Base-by-base conservation (phyloP, 2,329 filamentous ascomycete genomes). In the Aureobasidium namibiae region DNA sequence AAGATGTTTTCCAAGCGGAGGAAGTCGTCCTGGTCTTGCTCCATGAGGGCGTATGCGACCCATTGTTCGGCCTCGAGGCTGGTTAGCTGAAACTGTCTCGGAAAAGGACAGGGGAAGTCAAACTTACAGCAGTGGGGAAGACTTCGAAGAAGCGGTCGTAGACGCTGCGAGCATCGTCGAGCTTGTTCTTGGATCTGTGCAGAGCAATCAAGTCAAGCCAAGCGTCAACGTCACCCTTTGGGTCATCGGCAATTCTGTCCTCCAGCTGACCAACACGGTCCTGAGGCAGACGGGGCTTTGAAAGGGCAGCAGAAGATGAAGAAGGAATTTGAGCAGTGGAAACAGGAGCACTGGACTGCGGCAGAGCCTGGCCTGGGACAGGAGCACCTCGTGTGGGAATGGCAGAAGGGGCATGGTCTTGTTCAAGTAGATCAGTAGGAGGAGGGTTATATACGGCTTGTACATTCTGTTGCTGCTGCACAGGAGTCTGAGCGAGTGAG, bases 121-220 rank as follows among this genome's bases (percentile, higher is more conserved):
- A 58, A 84, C 92, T 82, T 84, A 97, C 94, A 66, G 91, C 87
- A 70, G 90, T 86, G 3, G 94, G 95, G 67, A 97, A 97, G 26
- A 92, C 79, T 64, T 88, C 83, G 65, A 97, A 80, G 72, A 97
- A 96, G 38, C 90, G 84, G 64, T 94, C 88, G 69, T 94, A 99
- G 16, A 87, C 84, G 61, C 80, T 83, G 64, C 92, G 85, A 29
- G 89, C 84, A 67, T 92, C 88, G 62, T 95, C 90, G 63, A 92
- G 76, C 72, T 91, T 89, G 74, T 88, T 88, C 67, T 88, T 89
- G 68, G 83, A 86, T 66, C 87, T 87, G 72, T 96, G 84, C 70
- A 96, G 90, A 65, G 83, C 82, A 70, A 99, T 92, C 70, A 99
- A 80, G 64, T 83, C 82, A 67, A 95, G 77, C 94, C 94, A 99